Percentiles rank a stretch among this genome's conserved stretches.
Conservation (phyloP, 2,329 filamentous ascomycete species). For the Arthrobotrys pseudoclavata region DNA sequence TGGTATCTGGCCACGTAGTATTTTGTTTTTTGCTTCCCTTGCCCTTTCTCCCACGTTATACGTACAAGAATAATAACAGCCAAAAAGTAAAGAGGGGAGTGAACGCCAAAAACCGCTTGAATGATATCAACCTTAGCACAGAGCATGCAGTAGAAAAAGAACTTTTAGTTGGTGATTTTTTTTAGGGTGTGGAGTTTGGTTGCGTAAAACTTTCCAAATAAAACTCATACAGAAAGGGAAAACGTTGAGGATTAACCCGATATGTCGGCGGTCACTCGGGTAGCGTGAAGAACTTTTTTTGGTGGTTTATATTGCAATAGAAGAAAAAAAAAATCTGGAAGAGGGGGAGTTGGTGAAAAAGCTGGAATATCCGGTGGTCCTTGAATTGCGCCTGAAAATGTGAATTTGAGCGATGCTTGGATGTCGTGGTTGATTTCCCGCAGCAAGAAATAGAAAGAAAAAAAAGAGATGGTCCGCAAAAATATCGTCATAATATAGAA, state of each 20-base stretch:
- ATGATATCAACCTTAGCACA: conserved; percentile 55
- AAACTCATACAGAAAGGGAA: conserved; percentile 20
- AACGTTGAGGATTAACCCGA: conserved; percentile 33
- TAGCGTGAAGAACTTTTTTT: conserved; percentile 49
- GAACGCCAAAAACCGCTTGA: conserved; percentile 57
- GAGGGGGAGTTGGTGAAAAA: conserved; percentile 21
- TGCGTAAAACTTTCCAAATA: conserved; percentile 57
- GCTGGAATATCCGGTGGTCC: conserved; percentile 38
- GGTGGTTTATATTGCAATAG: conserved; percentile 27
- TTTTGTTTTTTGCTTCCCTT: conserved; percentile 28
- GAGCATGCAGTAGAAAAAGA: conserved; percentile 38
- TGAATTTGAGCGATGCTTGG: conserved; percentile 33
- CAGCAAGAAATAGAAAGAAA: conserved; percentile 13
- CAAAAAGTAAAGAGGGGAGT: conserved; percentile 29
- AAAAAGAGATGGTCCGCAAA: conserved; percentile 26
- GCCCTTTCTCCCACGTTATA: conserved; percentile 24
- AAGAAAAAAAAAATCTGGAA: conserved; percentile 4
- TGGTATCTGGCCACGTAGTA: conserved; percentile 46
- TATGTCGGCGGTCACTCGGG: conserved; percentile 23
- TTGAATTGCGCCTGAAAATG: conserved; percentile 58
- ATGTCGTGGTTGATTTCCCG: conserved; percentile 35
- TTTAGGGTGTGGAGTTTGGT: conserved; percentile 46
- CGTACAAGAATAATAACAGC: conserved; percentile 28
- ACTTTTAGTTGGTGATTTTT: conserved; percentile 54
- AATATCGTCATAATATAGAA: conserved; percentile 43